Evolutionary conservation across 768 basidiomycete genomes (phyloP).

Genomic region (Phylloporus sp.): DNA sequence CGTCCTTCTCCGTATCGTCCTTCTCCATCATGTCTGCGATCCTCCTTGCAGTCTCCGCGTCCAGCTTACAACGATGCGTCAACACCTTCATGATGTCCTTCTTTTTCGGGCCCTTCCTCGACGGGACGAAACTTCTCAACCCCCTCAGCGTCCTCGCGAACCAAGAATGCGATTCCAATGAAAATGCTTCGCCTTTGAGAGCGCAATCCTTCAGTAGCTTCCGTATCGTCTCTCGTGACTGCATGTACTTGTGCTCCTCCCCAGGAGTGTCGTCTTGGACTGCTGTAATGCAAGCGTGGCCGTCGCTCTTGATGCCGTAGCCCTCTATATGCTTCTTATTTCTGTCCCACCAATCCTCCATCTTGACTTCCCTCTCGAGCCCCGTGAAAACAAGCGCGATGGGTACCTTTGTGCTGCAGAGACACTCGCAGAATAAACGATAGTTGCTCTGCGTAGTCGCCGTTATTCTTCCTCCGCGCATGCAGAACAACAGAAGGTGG

Average conservation of each 20-base stretch:
- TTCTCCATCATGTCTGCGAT: slow-evolving; percentile 22
- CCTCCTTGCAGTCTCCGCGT: slow-evolving; percentile 21
- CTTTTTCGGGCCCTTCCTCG: slow-evolving; percentile 11
- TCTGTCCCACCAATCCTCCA: slow-evolving; percentile 36
- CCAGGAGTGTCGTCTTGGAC: slow-evolving; percentile 20
- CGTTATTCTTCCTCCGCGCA: slow-evolving; percentile 38
- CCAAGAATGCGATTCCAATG: slow-evolving; percentile 16
- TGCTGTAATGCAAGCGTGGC: slow-evolving; percentile 31
- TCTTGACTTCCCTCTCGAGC: slow-evolving; percentile 32
- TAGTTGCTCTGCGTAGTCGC: slow-evolving; percentile 37
- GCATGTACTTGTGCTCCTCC: slow-evolving; percentile 19
- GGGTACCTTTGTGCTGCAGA: slow-evolving; percentile 37
- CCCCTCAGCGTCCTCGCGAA: slow-evolving; percentile 9
- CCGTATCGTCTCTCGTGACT: slow-evolving; percentile 21
- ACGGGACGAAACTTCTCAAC: slow-evolving; percentile 16
- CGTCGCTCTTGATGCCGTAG: slow-evolving; percentile 27
- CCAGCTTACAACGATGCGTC: slow-evolving; percentile 25
- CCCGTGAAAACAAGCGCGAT: slow-evolving; percentile 39
- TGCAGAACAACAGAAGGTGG: slow-evolving; percentile 40
- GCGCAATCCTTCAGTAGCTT: slow-evolving; percentile 17
- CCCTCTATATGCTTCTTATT: slow-evolving; percentile 21
- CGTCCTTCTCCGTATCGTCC: slow-evolving; percentile 6
- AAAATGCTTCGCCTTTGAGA: slow-evolving; percentile 9
- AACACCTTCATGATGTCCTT: slow-evolving; percentile 18
- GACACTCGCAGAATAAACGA: slow-evolving; percentile 36